phyloP scores from a whole-genome alignment of 805 yeast genomes.

The Wickerhamomyces rabaulensis region DNA sequence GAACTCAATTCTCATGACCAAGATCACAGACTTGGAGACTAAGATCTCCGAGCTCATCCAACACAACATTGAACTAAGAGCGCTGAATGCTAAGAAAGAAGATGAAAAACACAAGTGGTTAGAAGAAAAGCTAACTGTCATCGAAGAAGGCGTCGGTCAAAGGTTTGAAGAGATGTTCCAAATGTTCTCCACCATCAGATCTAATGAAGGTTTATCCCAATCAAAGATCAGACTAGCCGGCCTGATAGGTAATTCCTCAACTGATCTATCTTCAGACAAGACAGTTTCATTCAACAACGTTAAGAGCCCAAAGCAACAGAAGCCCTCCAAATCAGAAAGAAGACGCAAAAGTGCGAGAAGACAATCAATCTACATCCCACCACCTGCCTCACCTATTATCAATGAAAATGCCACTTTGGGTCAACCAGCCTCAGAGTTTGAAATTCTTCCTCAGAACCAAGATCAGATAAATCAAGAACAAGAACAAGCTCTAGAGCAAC shows the following conservation, averaged over 20 bases:
- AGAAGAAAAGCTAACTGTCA: slow-evolving; percentile 30
- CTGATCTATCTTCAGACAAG: slow-evolving; percentile 13
- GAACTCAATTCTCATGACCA: slow-evolving; percentile 47
- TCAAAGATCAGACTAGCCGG: slow-evolving; percentile 11
- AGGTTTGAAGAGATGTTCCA: slow-evolving; percentile 42
- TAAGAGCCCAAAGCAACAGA: slow-evolving; percentile 18
- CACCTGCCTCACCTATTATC: slow-evolving; percentile 11
- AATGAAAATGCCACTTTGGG: not conserved
- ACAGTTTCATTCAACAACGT: slow-evolving; percentile 22
- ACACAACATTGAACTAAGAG: slow-evolving; percentile 42
- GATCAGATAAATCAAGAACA: not conserved
- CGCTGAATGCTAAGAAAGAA: slow-evolving; percentile 28
- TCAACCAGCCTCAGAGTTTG: slow-evolving; percentile 1
- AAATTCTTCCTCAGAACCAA: not conserved
- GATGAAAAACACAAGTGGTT: slow-evolving; percentile 28
- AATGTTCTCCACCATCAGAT: slow-evolving; percentile 36
- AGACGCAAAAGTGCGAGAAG: slow-evolving; percentile 36
- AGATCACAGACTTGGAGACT: slow-evolving; percentile 47
- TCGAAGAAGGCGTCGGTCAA: slow-evolving; percentile 37
- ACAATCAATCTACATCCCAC: slow-evolving; percentile 34
- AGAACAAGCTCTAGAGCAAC: not conserved
- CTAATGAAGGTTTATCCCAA: slow-evolving; percentile 32
- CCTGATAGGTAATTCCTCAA: slow-evolving; percentile 5
- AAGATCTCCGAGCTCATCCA: slow-evolving; percentile 43
- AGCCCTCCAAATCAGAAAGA: slow-evolving; percentile 20